Evolutionary conservation across 2,329 filamentous ascomycete genomes (phyloP), one percentile per base, ranked within the genome.

Genomic region (Fusarium dlaminii): DNA sequence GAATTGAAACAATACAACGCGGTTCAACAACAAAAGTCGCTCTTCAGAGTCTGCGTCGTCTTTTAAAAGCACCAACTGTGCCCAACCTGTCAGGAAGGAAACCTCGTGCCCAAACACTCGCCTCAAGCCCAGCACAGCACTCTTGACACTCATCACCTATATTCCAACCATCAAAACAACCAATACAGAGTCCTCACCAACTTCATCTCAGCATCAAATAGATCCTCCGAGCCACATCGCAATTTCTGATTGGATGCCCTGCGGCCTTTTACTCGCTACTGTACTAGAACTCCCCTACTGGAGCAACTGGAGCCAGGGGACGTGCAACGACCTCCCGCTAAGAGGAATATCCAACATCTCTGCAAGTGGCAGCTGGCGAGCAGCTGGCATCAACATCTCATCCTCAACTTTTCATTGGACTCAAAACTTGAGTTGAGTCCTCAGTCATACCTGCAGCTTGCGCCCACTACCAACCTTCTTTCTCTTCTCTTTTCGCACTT

Each of bases 161-260:
- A 22, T 32, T 15, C 39, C 32, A 8, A 37, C 42, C 8, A 43
- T 20, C 5, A 10, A 20, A 34, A 20, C 6, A 37, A 27, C n/a
- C 5, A n/a, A 27, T 14, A 27, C 14, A 30, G 42, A 10, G 10
- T 17, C 13, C 13, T 13, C n/a, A 15, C 13, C 29, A 22, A 8
- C 11, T 20, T 32, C 4, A 14, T 17, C 17, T 1, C 7, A 14
- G 12, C 2, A 3, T 45, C 9, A 14, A 22, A 30, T 6, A 29
- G 0, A 22, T 11, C 15, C 9, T 55, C 15, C 15, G 18, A 40
- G 27, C 1, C 3, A 1, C 1, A 10, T 6, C 1, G 3, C 0
- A 29, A 10, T 18, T 8, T 40, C 4, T n/a, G 15, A 42, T 55
- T 55, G 51, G 51, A 30, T 6, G 40, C 22, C 22, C 40, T 34